These are phyloP conservation scores for Abrus pulchellus DNA, from an alignment of 306 rosid genomes.

Conservation along the genomic window DNA sequence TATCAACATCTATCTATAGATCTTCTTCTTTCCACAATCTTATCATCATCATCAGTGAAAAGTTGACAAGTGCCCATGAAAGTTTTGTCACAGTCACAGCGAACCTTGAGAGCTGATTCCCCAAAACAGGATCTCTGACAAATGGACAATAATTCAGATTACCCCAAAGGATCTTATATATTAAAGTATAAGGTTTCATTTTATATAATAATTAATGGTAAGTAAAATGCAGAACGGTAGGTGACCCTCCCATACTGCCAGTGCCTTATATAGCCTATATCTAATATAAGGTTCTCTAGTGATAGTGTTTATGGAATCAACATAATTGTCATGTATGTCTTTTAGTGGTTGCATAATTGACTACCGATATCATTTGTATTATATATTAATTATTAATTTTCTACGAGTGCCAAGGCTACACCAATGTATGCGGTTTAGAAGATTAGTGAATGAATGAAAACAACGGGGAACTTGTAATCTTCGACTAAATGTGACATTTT, in stretches of 20 bases:
- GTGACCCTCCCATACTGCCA: neutral
- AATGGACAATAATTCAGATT: slow-evolving; percentile 14
- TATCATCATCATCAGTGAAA: slow-evolving; percentile 29
- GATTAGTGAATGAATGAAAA: slow-evolving; percentile 22
- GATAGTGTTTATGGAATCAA: neutral
- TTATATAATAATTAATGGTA: neutral
- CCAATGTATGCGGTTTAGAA: slow-evolving; percentile 3
- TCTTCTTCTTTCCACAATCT: neutral
- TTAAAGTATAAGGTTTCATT: neutral
- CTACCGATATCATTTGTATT: neutral
- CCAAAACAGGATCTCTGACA: slow-evolving; percentile 31
- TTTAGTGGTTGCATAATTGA: slow-evolving; percentile 11
- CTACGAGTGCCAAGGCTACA: slow-evolving; percentile 8
- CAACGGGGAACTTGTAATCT: neutral
- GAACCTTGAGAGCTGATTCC: slow-evolving; percentile 16
- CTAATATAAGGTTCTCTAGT: neutral
- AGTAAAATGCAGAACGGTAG: neutral
- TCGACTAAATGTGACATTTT: slow-evolving; percentile 34
- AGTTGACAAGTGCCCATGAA: slow-evolving; percentile 34
- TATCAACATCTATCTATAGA: neutral
- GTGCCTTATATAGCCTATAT: neutral
- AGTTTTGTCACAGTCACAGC: slow-evolving; percentile 36
- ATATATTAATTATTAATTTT: slow-evolving; percentile 17
- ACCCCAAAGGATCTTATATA: neutral
- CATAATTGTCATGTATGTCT: slow-evolving; percentile 16